Conservation (phyloP, 1,284 basidiomycete genomes). For the Pyrrhoderma lamaoense region DNA sequence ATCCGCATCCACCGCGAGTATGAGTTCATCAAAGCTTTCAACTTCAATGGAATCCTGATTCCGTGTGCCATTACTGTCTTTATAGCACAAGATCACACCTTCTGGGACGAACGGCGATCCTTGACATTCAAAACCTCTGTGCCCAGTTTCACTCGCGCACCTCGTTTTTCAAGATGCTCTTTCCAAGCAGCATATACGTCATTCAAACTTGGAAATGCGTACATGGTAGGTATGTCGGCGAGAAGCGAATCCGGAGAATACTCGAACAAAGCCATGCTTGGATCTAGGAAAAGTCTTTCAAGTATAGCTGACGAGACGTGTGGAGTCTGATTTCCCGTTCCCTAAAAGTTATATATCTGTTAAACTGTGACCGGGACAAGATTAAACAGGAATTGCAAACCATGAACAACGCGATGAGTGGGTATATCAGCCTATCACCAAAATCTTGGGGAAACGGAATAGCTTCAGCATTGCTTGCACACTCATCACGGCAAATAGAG, state of each 20-base stretch:
- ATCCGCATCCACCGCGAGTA: slow-evolving; percentile 54
- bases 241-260: slow-evolving; percentile 31
- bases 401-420: slow-evolving; percentile 51
- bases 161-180: slow-evolving; percentile 29
- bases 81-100: slow-evolving; percentile 17
- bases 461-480: slow-evolving; percentile 52
- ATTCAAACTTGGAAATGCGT: slow-evolving; percentile 37
- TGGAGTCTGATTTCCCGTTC: slow-evolving; percentile 55
- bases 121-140: slow-evolving; percentile 14
- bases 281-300: slow-evolving; percentile 51
- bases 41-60: slow-evolving; percentile 24
- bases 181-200: slow-evolving; percentile 44
- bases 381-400: slow-evolving; percentile 7
- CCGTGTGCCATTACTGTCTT: slow-evolving; percentile 19
- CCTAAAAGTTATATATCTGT: slow-evolving; percentile 20
- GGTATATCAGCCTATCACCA: slow-evolving; percentile 50
- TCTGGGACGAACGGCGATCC: slow-evolving; percentile 18
- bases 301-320: slow-evolving; percentile 51
- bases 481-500: slow-evolving; percentile 51
- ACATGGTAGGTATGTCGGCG: slow-evolving; percentile 33
- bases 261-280: slow-evolving; percentile 44
- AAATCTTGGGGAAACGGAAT: slow-evolving; percentile 51
- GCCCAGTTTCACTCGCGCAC: slow-evolving; percentile 27
- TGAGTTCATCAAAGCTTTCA: slow-evolving; percentile 56
- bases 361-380: not conserved